Base-by-base conservation (phyloP, 257 asterid genomes). In the Cordia subcordata region DNA sequence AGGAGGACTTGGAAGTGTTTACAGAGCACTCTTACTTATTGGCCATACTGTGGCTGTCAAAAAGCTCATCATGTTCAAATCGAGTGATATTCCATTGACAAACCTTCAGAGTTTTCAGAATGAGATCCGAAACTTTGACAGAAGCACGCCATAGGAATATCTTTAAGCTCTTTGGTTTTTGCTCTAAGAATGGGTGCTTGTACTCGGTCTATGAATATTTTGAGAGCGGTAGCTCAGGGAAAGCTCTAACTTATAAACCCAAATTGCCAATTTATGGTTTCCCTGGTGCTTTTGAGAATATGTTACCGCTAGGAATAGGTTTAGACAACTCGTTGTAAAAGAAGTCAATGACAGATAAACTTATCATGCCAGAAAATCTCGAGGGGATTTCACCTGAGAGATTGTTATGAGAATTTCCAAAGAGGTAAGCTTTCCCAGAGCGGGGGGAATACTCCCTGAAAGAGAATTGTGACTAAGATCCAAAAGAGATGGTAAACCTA, bases 1-100 rank as follows among this genome's bases (percentile, higher is more conserved):
- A 62, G 98, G 98, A 68, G 98, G 98, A 58, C 84, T 82, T 59
- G 96, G 96, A 53, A 82, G 75, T 53, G 95, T 88, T 15, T 92
- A 85, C 39, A 82, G 73, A 75, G 96, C 94, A 65, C 85, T 66
- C 60, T 49, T 88, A 56, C 64, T 69, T 39, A 68, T 58, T 50
- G 88, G 95, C 17, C 90, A 73, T 53, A 55, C 63, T 17, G 82
- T 92, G 68, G 98, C 98, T 32, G 88, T 92, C 57, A 92, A 92
- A 71, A 81, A 77, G 77, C 88, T 85, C 64, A 55, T 81, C 52
- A 14, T 84, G 73, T 67, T 86, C 58, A 94, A 88, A 42, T 78
- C 95, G 0, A 62, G 70, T 39, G 94, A 79, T 49, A 66, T 80
- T 72, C 86, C 84, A 33, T 52, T 54, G 58, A 49, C 74, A 40